Evolutionary conservation across 176 grass and related monocot species (phyloP).

Genomic region (Rhynchospora pubera): DNA sequence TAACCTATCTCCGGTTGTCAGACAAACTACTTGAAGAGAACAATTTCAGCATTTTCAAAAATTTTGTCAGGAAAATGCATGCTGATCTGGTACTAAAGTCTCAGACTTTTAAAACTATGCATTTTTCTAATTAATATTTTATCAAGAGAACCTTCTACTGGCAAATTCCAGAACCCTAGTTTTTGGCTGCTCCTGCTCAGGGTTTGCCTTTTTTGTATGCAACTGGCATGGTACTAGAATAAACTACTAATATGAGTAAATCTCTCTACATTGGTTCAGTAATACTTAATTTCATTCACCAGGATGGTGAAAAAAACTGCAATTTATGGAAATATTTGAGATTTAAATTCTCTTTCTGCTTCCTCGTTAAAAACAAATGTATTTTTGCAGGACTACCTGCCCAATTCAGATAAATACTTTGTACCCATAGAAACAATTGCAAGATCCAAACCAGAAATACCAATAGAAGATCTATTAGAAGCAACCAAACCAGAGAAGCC

Average conservation of each 20-base stretch:
- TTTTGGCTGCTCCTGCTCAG: background rate
- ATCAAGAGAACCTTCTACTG: background rate
- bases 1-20: constrained; percentile 78
- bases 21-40: constrained; percentile 48
- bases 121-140: background rate
- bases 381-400: constrained; percentile 40
- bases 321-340: background rate
- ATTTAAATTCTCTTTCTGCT: background rate
- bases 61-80: constrained; percentile 86
- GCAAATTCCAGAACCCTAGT: background rate
- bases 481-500: constrained; percentile 32
- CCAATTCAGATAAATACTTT: constrained; percentile 37
- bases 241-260: background rate
- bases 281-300: background rate
- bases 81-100: constrained; percentile 54
- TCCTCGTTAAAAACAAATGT: background rate
- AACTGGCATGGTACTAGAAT: background rate
- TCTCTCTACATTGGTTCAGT: background rate
- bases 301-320: background rate
- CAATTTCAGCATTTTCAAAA: constrained; percentile 66
- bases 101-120: background rate
- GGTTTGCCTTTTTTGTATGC: background rate
- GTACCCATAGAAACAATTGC: constrained; percentile 35
- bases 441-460: constrained; percentile 37
- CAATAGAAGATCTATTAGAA: constrained; percentile 40